Percentiles rank a stretch among this genome's conserved stretches.
Evolutionary conservation across 2,329 filamentous ascomycete genomes (phyloP).

Genomic region (Fusarium albosuccineum): DNA sequence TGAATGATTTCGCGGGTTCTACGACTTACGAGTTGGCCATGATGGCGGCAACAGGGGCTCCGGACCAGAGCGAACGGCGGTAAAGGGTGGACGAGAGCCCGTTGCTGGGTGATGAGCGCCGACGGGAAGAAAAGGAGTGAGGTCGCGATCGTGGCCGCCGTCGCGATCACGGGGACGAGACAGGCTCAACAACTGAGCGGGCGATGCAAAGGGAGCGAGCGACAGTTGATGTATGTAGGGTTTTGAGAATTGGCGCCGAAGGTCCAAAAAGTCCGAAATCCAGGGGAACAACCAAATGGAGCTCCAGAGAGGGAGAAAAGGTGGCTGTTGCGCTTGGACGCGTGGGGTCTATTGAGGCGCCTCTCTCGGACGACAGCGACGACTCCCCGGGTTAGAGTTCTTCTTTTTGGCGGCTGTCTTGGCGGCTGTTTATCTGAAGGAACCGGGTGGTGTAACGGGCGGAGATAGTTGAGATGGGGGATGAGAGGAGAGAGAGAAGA

Average conservation of each 20-base stretch:
- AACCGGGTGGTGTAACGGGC: conserved; percentile 2
- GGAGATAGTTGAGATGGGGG: background rate
- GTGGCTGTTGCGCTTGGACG: conserved; percentile 46
- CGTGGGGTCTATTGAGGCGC: conserved; percentile 40
- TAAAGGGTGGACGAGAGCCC: conserved; percentile 34
- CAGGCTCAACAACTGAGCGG: conserved; percentile 10
- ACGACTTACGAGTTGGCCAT: conserved; percentile 51
- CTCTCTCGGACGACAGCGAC: conserved; percentile 15
- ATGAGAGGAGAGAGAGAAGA: background rate
- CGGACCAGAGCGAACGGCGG: conserved; percentile 33
- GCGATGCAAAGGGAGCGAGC: conserved; percentile 22
- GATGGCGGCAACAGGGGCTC: conserved; percentile 38
- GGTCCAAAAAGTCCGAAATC: conserved; percentile 40
- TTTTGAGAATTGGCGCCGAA: conserved; percentile 35
- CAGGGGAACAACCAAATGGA: conserved; percentile 43
- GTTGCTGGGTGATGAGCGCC: conserved; percentile 30
- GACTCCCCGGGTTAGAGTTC: background rate
- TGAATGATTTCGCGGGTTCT: background rate
- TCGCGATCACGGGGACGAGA: conserved; percentile 32
- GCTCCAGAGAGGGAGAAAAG: conserved; percentile 33
- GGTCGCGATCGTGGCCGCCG: conserved; percentile 19
- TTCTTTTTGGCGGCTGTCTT: conserved; percentile 13
- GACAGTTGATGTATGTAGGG: conserved; percentile 28
- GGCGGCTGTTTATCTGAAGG: conserved; percentile 1
- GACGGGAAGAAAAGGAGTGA: conserved; percentile 24